Evolutionary conservation across 495 filamentous ascomycete species (phyloP).

Genomic region (Talaromyces wortmannii): DNA sequence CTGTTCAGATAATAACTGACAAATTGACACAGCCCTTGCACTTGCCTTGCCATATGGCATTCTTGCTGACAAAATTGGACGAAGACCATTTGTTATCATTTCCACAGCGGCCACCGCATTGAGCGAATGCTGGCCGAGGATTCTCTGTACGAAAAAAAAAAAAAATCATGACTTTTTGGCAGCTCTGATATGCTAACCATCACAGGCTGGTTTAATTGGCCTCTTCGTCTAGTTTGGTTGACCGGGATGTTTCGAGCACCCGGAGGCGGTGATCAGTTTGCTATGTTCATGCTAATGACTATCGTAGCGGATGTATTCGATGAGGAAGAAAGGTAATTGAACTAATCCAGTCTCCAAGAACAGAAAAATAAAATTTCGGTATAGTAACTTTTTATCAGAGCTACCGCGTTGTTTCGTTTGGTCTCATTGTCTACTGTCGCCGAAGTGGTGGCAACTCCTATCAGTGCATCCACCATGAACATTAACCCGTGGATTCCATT

Average conservation of each 20-base stretch:
- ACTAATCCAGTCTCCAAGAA: too few relatives aligned
- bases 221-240: slow-evolving; percentile 26
- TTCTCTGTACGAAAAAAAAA: slow-evolving; percentile 30
- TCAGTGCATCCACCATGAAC: slow-evolving; percentile 26
- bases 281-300: slow-evolving; percentile 14
- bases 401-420: slow-evolving; percentile 20
- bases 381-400: slow-evolving; percentile 7
- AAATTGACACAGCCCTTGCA: slow-evolving; percentile 10
- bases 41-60: slow-evolving; percentile 27
- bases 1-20: not conserved
- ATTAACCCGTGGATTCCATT: slow-evolving; percentile 18
- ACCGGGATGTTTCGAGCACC: slow-evolving; percentile 17
- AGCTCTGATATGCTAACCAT: too few relatives aligned
- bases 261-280: slow-evolving; percentile 21
- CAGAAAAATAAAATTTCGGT: not conserved
- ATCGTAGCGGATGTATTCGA: slow-evolving; percentile 26
- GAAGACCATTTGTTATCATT: slow-evolving; percentile 32
- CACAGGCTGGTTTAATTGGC: slow-evolving; percentile 4
- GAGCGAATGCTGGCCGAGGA: slow-evolving; percentile 21
- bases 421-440: slow-evolving; percentile 13
- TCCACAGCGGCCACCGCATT: slow-evolving; percentile 24
- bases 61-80: slow-evolving; percentile 34
- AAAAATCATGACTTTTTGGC: too few relatives aligned
- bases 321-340: slow-evolving; percentile 22
- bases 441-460: slow-evolving; percentile 22